phyloP scores from a whole-genome alignment of 768 basidiomycete species.

The Tulasnella sp. region DNA sequence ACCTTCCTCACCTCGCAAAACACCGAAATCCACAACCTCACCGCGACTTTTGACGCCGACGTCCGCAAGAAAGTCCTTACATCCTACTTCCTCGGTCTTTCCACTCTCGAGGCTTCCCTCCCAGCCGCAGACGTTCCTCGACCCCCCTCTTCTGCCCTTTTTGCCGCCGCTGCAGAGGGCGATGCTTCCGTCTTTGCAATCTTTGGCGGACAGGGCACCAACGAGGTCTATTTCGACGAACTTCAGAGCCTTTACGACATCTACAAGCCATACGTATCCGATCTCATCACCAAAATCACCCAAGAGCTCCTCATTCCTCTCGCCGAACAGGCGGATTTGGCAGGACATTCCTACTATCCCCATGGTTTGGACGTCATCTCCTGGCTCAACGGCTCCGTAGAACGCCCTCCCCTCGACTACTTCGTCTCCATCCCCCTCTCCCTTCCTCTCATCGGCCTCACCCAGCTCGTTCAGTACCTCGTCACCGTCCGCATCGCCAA shows the following conservation, averaged over 20 bases:
- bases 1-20: constrained; percentile 64
- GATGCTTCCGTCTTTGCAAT: constrained; percentile 84
- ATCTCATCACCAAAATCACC: constrained; percentile 69
- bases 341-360: constrained; percentile 63
- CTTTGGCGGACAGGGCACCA: constrained; percentile 97
- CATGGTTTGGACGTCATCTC: constrained; percentile 79
- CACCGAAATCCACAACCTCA: constrained; percentile 78
- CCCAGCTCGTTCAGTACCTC: constrained; percentile 93
- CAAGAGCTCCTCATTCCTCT: constrained; percentile 72
- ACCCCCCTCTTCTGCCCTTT: constrained; percentile 66
- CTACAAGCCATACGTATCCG: constrained; percentile 82
- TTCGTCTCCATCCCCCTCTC: constrained; percentile 93
- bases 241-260: constrained; percentile 88
- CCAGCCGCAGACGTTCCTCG: constrained; percentile 58
- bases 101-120: constrained; percentile 63
- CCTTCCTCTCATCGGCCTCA: constrained; percentile 93
- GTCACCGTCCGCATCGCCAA: constrained; percentile 74
- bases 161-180: constrained; percentile 62
- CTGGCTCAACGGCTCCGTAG: constrained; percentile 74
- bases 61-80: constrained; percentile 75
- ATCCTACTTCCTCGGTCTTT: constrained; percentile 77
- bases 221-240: constrained; percentile 98
- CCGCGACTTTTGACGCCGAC: constrained; percentile 72
- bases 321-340: constrained; percentile 53
- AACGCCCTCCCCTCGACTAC: constrained; percentile 81